Conservation (phyloP, 805 yeast genomes). For the Saturnispora besseyi region DNA sequence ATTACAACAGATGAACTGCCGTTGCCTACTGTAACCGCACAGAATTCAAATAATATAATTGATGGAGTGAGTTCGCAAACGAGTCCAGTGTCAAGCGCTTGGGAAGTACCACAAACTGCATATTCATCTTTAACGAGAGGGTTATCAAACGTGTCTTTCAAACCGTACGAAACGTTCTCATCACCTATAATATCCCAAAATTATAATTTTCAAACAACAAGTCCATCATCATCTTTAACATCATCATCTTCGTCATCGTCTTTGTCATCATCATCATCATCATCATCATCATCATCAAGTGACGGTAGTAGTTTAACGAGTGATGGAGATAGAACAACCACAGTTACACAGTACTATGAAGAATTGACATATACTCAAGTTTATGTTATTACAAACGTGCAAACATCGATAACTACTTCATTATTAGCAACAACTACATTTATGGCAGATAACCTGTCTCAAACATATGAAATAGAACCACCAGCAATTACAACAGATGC, state of each 20-base stretch:
- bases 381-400: slow-evolving; percentile 23
- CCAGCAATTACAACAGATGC: slow-evolving; percentile 25
- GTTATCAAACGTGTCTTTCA: neutral
- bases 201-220: neutral
- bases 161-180: neutral
- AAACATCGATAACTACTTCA: slow-evolving; percentile 21
- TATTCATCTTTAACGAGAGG: neutral
- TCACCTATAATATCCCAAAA: neutral
- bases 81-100: neutral
- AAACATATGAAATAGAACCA: slow-evolving; percentile 13
- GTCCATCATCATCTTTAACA: neutral
- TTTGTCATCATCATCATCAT: neutral
- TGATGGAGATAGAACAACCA: slow-evolving; percentile 10
- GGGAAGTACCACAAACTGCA: neutral
- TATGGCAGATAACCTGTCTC: slow-evolving; percentile 9
- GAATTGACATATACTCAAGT: slow-evolving; percentile 22
- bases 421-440: slow-evolving; percentile 18
- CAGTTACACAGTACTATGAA: slow-evolving; percentile 13
- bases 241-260: neutral
- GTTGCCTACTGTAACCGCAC: slow-evolving; percentile 16
- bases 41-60: slow-evolving; percentile 7
- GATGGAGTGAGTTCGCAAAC: neutral
- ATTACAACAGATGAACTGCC: slow-evolving; percentile 14
- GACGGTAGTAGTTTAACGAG: neutral
- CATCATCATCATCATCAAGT: neutral